phyloP scores from a whole-genome alignment of 495 filamentous ascomycete species.

The Penicillium bialowiezense region DNA sequence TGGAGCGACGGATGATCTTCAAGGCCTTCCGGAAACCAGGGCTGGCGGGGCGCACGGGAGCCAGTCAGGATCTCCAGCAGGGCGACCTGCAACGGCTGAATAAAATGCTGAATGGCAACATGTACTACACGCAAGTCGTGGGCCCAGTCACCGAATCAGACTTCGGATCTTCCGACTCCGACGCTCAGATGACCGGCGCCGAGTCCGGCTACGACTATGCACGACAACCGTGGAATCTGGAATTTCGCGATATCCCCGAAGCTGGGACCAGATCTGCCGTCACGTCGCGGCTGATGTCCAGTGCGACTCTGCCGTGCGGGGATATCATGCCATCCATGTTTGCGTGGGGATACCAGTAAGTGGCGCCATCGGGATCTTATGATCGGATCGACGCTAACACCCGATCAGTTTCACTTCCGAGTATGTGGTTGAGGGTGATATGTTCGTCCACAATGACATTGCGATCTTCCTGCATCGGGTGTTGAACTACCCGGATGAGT shows the following conservation, averaged over 20 bases:
- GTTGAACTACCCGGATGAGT: slow-evolving; percentile 36
- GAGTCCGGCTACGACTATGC: slow-evolving; percentile 38
- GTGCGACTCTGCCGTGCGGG: slow-evolving; percentile 40
- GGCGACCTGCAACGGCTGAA: slow-evolving; percentile 42
- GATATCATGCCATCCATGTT: slow-evolving; percentile 46
- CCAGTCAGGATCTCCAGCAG: slow-evolving; percentile 43
- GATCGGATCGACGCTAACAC: slow-evolving; percentile 15
- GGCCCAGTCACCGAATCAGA: slow-evolving; percentile 35
- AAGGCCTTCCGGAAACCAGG: slow-evolving; percentile 54
- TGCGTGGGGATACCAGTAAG: slow-evolving; percentile 52
- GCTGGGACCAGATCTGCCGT: slow-evolving; percentile 46
- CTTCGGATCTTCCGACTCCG: slow-evolving; percentile 24
- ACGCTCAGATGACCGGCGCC: slow-evolving; percentile 33
- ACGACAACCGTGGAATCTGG: slow-evolving; percentile 45
- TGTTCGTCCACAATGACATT: slow-evolving; percentile 48
- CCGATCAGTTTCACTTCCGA: slow-evolving; percentile 44
- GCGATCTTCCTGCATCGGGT: slow-evolving; percentile 47
- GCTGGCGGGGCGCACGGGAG: slow-evolving; percentile 36
- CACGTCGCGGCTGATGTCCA: slow-evolving; percentile 47
- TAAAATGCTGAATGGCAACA: slow-evolving; percentile 48
- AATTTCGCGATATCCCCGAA: slow-evolving; percentile 54
- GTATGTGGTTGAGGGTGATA: slow-evolving; percentile 47
- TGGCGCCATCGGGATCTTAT: slow-evolving; percentile 20
- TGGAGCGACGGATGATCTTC: slow-evolving; percentile 65
- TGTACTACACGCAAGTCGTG: slow-evolving; percentile 51